Evolutionary conservation across 192 early-diverging fungal genomes (phyloP).

Genomic region (Coemansia guatemalensis): DNA sequence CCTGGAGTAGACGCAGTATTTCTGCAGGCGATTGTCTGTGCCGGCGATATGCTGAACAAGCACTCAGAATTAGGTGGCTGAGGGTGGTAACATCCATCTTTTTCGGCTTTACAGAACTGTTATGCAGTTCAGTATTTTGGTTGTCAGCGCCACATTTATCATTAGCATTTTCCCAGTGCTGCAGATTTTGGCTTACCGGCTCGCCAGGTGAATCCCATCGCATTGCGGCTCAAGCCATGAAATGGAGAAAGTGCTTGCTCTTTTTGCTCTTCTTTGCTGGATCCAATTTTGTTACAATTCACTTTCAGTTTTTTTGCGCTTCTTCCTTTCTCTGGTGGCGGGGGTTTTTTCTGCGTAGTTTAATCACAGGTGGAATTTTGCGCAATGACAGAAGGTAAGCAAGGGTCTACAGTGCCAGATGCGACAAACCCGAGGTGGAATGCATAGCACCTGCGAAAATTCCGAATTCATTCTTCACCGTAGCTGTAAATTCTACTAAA

Average conservation of each 20-base stretch:
- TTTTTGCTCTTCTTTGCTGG: background rate
- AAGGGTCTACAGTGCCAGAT: background rate
- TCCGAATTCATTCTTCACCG: background rate
- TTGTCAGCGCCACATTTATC: background rate
- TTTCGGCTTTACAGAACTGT: background rate
- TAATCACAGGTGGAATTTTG: background rate
- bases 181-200: background rate
- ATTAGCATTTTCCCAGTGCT: background rate
- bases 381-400: slow-evolving; percentile 7
- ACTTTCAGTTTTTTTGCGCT: background rate
- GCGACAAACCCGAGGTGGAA: background rate
- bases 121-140: background rate
- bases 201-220: background rate
- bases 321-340: background rate
- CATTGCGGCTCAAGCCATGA: too few relatives aligned
- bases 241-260: too few relatives aligned
- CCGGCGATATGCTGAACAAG: background rate
- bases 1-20: background rate
- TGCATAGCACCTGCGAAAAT: background rate
- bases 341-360: background rate
- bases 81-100: background rate
- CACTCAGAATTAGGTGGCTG: background rate
- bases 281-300: background rate
- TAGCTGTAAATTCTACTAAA: background rate
- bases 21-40: background rate